A percentile compares a stretch with the other conserved stretches of the same genome.
Evolutionary conservation across 768 basidiomycete species (phyloP).

Genomic region (Mycena galopus): DNA sequence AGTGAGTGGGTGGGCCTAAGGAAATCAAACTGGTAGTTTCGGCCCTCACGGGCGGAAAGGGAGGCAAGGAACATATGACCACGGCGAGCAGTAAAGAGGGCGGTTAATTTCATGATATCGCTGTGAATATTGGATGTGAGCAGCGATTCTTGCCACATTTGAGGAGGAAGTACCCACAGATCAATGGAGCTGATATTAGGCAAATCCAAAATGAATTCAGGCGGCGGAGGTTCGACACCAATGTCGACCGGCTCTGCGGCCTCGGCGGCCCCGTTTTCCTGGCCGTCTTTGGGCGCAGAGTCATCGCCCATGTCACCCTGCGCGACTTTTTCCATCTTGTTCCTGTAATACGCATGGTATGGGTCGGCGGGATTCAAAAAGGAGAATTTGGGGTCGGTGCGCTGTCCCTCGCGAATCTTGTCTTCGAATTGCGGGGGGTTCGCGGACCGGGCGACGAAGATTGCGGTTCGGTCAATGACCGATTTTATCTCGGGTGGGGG

Average conservation of each 20-base stretch:
- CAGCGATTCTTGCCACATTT: background rate
- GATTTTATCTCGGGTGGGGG: slow-evolving; percentile 97
- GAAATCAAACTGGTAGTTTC: slow-evolving; percentile 99
- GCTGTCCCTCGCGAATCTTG: slow-evolving; percentile 96
- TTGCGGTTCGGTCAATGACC: slow-evolving; percentile 95
- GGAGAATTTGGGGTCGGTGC: slow-evolving; percentile 97
- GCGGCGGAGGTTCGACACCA: slow-evolving; percentile 81
- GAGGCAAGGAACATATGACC: slow-evolving; percentile 89
- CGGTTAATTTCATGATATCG: slow-evolving; percentile 96
- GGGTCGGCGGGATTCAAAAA: slow-evolving; percentile 98
- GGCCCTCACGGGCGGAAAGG: slow-evolving; percentile 89
- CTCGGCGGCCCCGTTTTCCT: slow-evolving; percentile 48
- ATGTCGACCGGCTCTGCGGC: slow-evolving; percentile 68
- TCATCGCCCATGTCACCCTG: slow-evolving; percentile 84
- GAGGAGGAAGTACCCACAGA: slow-evolving; percentile 70
- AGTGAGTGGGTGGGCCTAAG: slow-evolving; percentile 95
- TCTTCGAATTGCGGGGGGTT: slow-evolving; percentile 95
- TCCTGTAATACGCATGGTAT: slow-evolving; percentile 98
- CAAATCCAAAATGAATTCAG: slow-evolving; percentile 88
- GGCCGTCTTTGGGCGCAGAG: slow-evolving; percentile 58
- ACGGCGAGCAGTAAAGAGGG: slow-evolving; percentile 93
- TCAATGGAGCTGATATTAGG: slow-evolving; percentile 92
- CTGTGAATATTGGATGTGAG: slow-evolving; percentile 52
- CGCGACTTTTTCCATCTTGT: slow-evolving; percentile 87
- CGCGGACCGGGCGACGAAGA: slow-evolving; percentile 92